Evolutionary conservation across 257 asterid genomes (phyloP).

Genomic region (Solanum medicagineum): DNA sequence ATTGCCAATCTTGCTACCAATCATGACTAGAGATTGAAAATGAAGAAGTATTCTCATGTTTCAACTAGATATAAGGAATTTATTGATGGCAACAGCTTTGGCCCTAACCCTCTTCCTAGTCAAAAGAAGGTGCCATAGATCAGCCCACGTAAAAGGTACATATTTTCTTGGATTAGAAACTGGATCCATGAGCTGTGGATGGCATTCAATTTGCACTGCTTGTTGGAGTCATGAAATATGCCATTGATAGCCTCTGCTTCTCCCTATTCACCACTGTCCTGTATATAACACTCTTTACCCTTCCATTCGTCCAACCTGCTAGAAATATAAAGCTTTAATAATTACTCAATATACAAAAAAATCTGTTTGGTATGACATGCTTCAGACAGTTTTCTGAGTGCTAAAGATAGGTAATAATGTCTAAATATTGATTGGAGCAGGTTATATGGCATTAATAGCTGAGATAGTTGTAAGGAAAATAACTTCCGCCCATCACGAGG

Average conservation of each 20-base stretch:
- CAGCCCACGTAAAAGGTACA: conserved; percentile 16
- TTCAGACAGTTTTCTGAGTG: neutral
- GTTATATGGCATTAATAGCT: neutral
- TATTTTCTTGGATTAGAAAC: conserved; percentile 10
- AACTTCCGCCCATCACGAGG: neutral
- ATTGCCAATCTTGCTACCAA: neutral
- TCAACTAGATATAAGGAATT: conserved; percentile 3
- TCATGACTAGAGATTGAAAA: neutral
- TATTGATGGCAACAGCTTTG: conserved; percentile 8
- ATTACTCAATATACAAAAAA: neutral
- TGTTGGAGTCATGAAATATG: conserved; percentile 16
- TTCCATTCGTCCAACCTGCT: conserved; percentile 20
- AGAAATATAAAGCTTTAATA: neutral
- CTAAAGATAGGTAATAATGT: neutral
- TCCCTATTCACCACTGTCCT: conserved; percentile 16
- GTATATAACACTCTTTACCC: conserved; percentile 14
- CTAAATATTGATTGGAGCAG: neutral
- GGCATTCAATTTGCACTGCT: conserved; percentile 5
- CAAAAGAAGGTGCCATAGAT: conserved; percentile 6
- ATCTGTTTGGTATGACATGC: neutral
- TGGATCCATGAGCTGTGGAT: conserved; percentile 5
- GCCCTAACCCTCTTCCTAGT: conserved; percentile 11
- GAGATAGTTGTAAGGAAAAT: neutral
- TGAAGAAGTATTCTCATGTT: conserved; percentile 5
- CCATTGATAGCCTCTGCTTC: conserved; percentile 7